Percentiles rank a stretch among this genome's conserved stretches.
Conservation (phyloP, 805 yeast genomes). For the Schwanniomyces polymorphus region DNA sequence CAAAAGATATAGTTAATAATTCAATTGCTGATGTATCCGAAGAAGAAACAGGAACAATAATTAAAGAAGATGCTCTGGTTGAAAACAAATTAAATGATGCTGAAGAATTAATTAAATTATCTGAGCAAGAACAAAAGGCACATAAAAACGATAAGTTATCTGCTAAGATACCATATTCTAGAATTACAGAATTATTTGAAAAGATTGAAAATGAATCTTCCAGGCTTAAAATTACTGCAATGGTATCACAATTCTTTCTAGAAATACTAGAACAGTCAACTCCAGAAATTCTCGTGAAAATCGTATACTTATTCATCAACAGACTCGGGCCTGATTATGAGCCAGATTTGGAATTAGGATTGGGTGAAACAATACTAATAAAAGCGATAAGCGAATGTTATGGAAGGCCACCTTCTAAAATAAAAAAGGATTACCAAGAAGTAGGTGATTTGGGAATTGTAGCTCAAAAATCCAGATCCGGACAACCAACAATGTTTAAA, state of each 20-base stretch:
- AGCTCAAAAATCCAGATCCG: conserved; percentile 78
- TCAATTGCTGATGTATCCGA: conserved; percentile 1
- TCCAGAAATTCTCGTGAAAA: conserved; percentile 56
- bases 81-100: conserved; percentile 11
- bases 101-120: conserved; percentile 10
- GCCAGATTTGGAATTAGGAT: conserved; percentile 83
- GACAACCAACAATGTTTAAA: conserved; percentile 91
- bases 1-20: background rate
- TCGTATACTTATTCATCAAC: conserved; percentile 84
- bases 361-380: conserved; percentile 86
- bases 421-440: conserved; percentile 72
- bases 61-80: conserved; percentile 2
- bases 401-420: conserved; percentile 71
- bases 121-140: conserved; percentile 8
- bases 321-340: conserved; percentile 94
- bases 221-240: conserved; percentile 75
- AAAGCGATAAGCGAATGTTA: conserved; percentile 90
- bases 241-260: conserved; percentile 70
- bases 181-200: conserved; percentile 67
- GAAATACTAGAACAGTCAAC: conserved; percentile 52
- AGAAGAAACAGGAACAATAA: background rate
- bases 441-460: conserved; percentile 90
- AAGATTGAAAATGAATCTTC: conserved; percentile 78
- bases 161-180: conserved; percentile 30
- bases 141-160: conserved; percentile 9